A percentile compares a stretch with the other conserved stretches of the same genome.
phyloP scores from a whole-genome alignment of 2,329 filamentous ascomycete genomes.

The Cyphellophora europaea region DNA sequence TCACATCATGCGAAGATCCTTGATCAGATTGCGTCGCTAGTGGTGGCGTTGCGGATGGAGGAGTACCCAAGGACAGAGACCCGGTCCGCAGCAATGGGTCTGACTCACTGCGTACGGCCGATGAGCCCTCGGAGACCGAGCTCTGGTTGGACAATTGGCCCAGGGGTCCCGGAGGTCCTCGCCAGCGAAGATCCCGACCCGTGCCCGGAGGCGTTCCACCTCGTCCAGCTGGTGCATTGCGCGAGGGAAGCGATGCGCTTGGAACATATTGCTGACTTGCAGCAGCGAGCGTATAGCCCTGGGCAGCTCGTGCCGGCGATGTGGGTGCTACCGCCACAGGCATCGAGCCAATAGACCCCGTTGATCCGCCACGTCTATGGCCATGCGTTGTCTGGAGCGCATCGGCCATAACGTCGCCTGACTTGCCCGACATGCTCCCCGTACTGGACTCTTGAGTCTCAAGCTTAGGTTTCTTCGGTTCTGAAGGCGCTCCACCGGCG shows the following conservation, averaged over 20 bases:
- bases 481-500: slow-evolving; percentile 17
- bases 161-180: neutral
- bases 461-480: slow-evolving; percentile 35
- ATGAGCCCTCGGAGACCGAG: slow-evolving; percentile 16
- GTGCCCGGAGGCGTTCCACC: neutral
- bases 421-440: slow-evolving; percentile 16
- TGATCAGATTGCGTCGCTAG: slow-evolving; percentile 1
- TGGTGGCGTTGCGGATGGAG: slow-evolving; percentile 11
- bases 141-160: slow-evolving; percentile 13
- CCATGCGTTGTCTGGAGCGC: slow-evolving; percentile 2
- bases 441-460: slow-evolving; percentile 25
- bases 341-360: slow-evolving; percentile 13
- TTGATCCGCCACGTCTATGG: slow-evolving; percentile 15
- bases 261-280: neutral
- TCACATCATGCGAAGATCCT: neutral
- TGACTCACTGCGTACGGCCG: slow-evolving; percentile 12
- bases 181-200: neutral
- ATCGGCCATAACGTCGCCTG: slow-evolving; percentile 10
- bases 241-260: slow-evolving; percentile 10
- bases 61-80: slow-evolving; percentile 9
- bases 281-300: slow-evolving; percentile 1
- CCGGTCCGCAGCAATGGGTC: slow-evolving; percentile 14
- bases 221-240: slow-evolving; percentile 10
- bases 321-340: slow-evolving; percentile 3
- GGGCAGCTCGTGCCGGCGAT: slow-evolving; percentile 6